Evolutionary conservation across 306 rosid genomes (phyloP), one percentile per base, ranked within the genome.

Genomic region (Fragaria vesca): DNA sequence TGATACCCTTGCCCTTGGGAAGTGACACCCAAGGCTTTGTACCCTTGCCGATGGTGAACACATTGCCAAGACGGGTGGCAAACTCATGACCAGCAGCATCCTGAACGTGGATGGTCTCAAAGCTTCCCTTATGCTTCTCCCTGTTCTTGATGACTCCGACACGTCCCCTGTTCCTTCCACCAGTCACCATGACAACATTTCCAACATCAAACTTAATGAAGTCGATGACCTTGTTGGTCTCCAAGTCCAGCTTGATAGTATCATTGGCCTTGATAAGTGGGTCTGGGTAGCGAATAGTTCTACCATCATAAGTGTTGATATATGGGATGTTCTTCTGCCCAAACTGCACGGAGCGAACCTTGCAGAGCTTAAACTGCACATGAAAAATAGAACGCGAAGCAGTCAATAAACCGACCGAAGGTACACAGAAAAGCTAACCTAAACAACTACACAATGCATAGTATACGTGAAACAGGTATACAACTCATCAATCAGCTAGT

Each of bases 1-100:
- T 93, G 55, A 93, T 89, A 84, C 98, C 98, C 87, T 89, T 93
- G 34, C 97, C 98, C 93, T 93, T 93, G 10, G 98, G 98, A 42
- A 93, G 91, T 21, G 97, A 84, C 2, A 93, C 74, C 97, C 94
- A 93, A 2, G 97, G 98, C 51, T 89, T 93, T 0, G 93, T 78
- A 0, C 97, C 98, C 87, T 93, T 91, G 51, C 98, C 98, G 10
- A 91, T 83, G 9, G 87, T 93, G 80, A 83, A 93, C 82, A 93
- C 98, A 60, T 91, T 93, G 18, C 86, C 89, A 69, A 93, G 26
- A 24, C 98, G 87, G 24, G 98, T 93, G 1, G 98, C 97, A 24
- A 89, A 93, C 77, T 93, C 94, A 21, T 93, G 97, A 4, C 98
- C 98, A 2, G 83, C 70, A 26, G 97, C 83, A 85, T 93, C 98